Evolutionary conservation across 805 yeast species (phyloP), one percentile per base, ranked within the genome.

Genomic region (Ogataea neopini): DNA sequence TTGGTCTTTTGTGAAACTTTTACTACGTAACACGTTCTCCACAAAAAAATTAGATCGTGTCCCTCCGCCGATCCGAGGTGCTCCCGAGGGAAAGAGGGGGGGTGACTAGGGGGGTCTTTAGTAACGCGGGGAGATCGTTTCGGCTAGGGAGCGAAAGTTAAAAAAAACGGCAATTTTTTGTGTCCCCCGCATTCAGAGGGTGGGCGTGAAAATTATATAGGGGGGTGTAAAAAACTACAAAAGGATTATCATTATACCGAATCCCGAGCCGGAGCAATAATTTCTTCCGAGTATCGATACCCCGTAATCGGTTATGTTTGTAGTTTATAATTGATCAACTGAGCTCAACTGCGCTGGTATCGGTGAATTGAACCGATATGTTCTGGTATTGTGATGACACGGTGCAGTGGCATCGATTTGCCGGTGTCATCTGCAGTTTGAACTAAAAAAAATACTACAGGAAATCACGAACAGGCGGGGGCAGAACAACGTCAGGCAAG

Each of bases 1-100:
- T 60, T 17, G 70, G 70, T 3, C 49, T 66, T 20, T 33, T 61
- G n/a, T 56, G 40, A 53, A 14, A 13, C 14, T 25, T 23, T 29
- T 37, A 37, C 25, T 23, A 14, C n/a, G 18, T 11, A 3, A 18
- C n/a, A 17, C 25, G 25, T 39, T 39, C 32, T 39, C 42, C 32
- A 25, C 42, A 37, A 13, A 28, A 28, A 28, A 28, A 28, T 28
- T 28, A 4, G 9, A 5, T 7, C 32, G 17, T 19, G 17, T 10
- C 25, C 25, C 25, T 8, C 25, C 25, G 5, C 25, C 8, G 5
- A 8, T 8, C 25, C 25, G 5, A 5, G 25, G 25, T 22, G 8
- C 25, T 22, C 25, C 25, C 25, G 25, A 22, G 8, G 8, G 25
- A 22, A 8, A 22, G 8, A 22, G n/a, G n/a, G n/a, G n/a, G n/a